Percentiles rank a stretch among this genome's conserved stretches.
Evolutionary conservation across 176 grass and related monocot species (phyloP).

Genomic region (Aegilops speltoides): DNA sequence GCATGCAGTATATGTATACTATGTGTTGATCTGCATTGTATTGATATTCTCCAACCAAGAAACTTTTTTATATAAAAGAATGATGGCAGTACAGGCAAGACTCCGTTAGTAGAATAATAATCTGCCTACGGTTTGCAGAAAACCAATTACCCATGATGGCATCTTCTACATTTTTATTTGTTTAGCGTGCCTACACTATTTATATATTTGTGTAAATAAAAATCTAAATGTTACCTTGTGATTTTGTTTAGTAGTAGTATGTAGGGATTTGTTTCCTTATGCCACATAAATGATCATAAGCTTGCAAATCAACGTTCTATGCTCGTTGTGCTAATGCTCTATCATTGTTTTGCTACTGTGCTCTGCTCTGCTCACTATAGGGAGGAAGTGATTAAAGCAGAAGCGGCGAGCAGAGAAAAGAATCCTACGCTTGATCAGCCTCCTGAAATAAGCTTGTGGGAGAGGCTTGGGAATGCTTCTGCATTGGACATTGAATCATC

Average conservation of each 20-base stretch:
- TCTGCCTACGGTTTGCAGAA: no score
- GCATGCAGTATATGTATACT: no score
- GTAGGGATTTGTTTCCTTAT: background rate
- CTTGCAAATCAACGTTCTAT: background rate
- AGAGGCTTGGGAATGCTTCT: slow-evolving; percentile 71
- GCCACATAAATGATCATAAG: background rate
- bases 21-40: no score
- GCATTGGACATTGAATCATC: slow-evolving; percentile 68
- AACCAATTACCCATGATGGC: no score
- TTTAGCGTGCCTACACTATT: no score
- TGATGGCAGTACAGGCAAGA: no score
- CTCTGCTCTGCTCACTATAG: slow-evolving; percentile 25
- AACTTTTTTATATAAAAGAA: no score
- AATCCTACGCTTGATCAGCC: slow-evolving; percentile 39
- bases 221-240: no score
- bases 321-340: slow-evolving; percentile 25
- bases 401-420: slow-evolving; percentile 26
- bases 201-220: no score
- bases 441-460: slow-evolving; percentile 84
- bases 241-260: background rate
- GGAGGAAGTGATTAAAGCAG: slow-evolving; percentile 36
- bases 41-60: no score
- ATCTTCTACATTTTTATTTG: no score
- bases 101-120: no score
- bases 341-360: slow-evolving; percentile 32